These are phyloP conservation scores for Beta macrorhiza DNA, from an alignment of 179 eudicot genomes.

Conservation along the genomic window DNA sequence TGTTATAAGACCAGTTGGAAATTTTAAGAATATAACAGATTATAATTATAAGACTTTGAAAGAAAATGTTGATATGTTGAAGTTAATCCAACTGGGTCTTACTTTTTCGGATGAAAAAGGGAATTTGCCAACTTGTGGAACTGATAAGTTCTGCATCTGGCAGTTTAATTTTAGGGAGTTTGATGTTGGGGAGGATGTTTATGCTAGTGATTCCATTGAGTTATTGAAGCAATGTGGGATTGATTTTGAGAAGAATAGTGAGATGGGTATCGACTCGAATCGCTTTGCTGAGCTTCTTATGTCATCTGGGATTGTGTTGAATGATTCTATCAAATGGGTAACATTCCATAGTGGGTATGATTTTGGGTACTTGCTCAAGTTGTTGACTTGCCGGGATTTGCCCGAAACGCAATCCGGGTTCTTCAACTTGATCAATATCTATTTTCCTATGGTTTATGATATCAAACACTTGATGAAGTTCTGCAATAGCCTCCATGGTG, in stretches of 20 bases:
- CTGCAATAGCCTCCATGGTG: slow-evolving; percentile 48
- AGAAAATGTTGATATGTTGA: slow-evolving; percentile 50
- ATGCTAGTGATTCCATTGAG: slow-evolving; percentile 50
- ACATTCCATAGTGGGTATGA: slow-evolving; percentile 52
- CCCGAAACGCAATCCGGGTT: slow-evolving; percentile 44
- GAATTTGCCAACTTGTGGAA: slow-evolving; percentile 45
- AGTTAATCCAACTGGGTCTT: slow-evolving; percentile 45
- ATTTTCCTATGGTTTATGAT: slow-evolving; percentile 44
- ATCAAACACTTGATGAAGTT: slow-evolving; percentile 56
- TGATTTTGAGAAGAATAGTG: slow-evolving; percentile 40
- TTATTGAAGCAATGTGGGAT: slow-evolving; percentile 48
- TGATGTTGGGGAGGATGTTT: slow-evolving; percentile 45
- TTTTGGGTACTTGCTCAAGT: slow-evolving; percentile 46
- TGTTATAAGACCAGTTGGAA: slow-evolving; percentile 38
- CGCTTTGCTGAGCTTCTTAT: slow-evolving; percentile 47
- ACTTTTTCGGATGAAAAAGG: slow-evolving; percentile 51
- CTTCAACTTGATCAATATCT: slow-evolving; percentile 38
- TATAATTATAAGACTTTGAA: slow-evolving; percentile 40
- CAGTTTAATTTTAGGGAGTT: slow-evolving; percentile 49
- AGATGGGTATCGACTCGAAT: slow-evolving; percentile 43
- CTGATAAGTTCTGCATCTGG: slow-evolving; percentile 44
- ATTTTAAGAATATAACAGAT: slow-evolving; percentile 38
- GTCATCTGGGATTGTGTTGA: slow-evolving; percentile 47
- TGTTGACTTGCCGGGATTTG: slow-evolving; percentile 35
- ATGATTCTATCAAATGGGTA: slow-evolving; percentile 42